Evolutionary conservation across 1,284 basidiomycete genomes (phyloP), one percentile per base, ranked within the genome.

Genomic region (Fistulinella cinereoalba): DNA sequence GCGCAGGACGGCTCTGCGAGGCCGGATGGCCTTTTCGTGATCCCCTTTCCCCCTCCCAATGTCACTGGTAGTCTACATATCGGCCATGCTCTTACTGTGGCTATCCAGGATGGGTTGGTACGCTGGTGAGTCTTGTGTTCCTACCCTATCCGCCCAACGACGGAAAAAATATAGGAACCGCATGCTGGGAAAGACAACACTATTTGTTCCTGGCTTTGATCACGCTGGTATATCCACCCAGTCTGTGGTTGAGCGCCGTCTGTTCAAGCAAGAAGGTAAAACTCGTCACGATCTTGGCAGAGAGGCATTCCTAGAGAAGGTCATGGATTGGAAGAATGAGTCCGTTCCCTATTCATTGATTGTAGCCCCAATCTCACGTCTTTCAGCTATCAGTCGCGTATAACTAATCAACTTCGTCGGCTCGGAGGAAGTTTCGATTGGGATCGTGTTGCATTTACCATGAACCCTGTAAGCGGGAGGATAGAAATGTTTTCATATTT

Each of bases 211-310:
- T 0, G 97, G 97, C 8, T 99, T 95, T 62, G 97, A 99, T 69
- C 97, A 99, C 64, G 97, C 97, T 5, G 95, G 96, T 59, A 99
- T 99, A 55, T 96, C 96, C 0, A 99, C 97, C 1, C 97, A 99
- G 69, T 93, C 92, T 41, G 96, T 99, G 23, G 97, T 99, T 3
- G 97, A 99, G 68, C 94, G 93, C 69, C 80, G 95, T 28, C 62
- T 99, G 6, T 87, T 83, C 70, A 98, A 97, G 72, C 71, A 78
- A 1, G 80, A 87, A 43, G 91, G 92, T 13, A 76, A 88, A 71
- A 90, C 90, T 2, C 76, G 96, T 47, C 94, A 98, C 68, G 92
- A 99, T 68, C 82, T 98, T 33, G 97, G 97, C 2, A 83, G 97
- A 44, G 93, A 97, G 59, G 85, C 80, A 60, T 98, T 99, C 73